These are phyloP conservation scores for Ophiorrhiza pumila DNA, from an alignment of 257 asterid genomes.

Conservation along the genomic window DNA sequence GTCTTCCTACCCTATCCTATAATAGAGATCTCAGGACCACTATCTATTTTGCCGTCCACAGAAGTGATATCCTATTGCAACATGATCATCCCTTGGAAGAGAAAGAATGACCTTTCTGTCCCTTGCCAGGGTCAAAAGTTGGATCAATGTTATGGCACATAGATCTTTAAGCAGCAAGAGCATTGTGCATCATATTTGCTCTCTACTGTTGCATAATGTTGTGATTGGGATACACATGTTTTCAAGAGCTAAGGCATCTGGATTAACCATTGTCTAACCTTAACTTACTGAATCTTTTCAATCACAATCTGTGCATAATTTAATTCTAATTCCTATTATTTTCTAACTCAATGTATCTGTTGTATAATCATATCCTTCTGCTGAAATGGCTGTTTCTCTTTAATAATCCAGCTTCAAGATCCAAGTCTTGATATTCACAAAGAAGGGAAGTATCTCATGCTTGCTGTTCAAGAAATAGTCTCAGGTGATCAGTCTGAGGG, in stretches of 20 bases:
- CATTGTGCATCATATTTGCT: not conserved
- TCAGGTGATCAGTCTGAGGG: slow-evolving; percentile 93
- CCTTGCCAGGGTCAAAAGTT: not conserved
- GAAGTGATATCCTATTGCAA: not conserved
- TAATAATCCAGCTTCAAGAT: slow-evolving; percentile 62
- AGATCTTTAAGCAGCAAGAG: not conserved
- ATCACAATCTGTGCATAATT: not conserved
- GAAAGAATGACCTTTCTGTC: not conserved
- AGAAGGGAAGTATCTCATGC: slow-evolving; percentile 94
- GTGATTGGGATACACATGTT: not conserved
- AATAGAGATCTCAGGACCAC: not conserved
- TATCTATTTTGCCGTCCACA: not conserved
- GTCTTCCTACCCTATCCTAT: not conserved
- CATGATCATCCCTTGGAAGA: not conserved
- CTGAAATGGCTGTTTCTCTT: slow-evolving; percentile 7
- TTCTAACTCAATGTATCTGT: not conserved
- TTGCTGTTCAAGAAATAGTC: slow-evolving; percentile 82
- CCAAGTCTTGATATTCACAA: slow-evolving; percentile 79
- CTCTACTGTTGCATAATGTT: not conserved
- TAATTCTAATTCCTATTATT: not conserved
- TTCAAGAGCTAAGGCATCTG: not conserved
- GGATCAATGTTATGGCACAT: not conserved
- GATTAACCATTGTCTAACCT: not conserved
- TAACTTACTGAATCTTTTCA: not conserved
- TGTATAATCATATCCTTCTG: slow-evolving; percentile 2